phyloP scores from a whole-genome alignment of 2,329 filamentous ascomycete species.

The Ceratocystis colombiana region DNA sequence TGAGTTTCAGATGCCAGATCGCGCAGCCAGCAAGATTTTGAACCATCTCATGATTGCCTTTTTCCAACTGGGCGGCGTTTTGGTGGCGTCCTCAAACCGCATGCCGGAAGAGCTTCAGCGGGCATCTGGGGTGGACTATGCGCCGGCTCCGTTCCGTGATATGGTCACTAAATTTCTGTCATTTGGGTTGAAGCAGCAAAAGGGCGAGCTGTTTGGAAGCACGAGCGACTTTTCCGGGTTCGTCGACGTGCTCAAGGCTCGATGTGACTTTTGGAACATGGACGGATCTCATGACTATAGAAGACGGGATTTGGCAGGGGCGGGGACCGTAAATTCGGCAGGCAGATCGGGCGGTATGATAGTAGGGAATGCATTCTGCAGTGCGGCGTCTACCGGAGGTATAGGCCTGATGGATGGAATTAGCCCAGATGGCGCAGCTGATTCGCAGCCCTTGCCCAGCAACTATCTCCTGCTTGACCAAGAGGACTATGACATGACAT shows the following conservation, averaged over 20 bases:
- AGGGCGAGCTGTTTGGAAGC: slow-evolving; percentile 46
- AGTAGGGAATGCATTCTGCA: background rate
- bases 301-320: slow-evolving; percentile 16
- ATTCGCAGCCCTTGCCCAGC: background rate
- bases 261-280: slow-evolving; percentile 80
- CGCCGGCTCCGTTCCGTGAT: slow-evolving; percentile 44
- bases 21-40: slow-evolving; percentile 66
- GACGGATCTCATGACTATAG: slow-evolving; percentile 53
- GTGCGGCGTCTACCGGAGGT: background rate
- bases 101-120: slow-evolving; percentile 75
- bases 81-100: slow-evolving; percentile 70
- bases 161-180: slow-evolving; percentile 40
- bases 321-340: background rate
- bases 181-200: slow-evolving; percentile 29
- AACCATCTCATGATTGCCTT: slow-evolving; percentile 69
- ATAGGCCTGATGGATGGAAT: background rate
- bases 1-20: slow-evolving; percentile 74
- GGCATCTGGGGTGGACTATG: slow-evolving; percentile 60
- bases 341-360: background rate
- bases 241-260: slow-evolving; percentile 61
- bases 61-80: slow-evolving; percentile 70
- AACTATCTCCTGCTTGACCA: slow-evolving; percentile 19
- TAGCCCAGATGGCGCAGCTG: background rate
- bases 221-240: slow-evolving; percentile 67
- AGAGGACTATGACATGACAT: background rate